These are phyloP conservation scores for Aspergillus quadricinctus DNA, from an alignment of 2,329 filamentous ascomycete genomes.

Conservation along the genomic window DNA sequence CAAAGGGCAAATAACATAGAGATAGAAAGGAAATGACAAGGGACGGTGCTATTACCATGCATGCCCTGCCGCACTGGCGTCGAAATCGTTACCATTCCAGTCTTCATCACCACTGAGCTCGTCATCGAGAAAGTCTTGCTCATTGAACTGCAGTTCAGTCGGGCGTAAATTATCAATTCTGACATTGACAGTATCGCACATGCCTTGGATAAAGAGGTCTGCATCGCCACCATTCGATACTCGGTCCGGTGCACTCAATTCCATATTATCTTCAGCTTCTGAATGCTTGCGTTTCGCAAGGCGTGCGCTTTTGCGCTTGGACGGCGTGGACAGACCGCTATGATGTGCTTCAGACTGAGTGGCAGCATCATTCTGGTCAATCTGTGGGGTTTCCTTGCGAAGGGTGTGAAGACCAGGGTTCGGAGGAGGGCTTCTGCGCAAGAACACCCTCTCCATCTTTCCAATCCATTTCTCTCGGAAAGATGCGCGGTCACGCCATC, in stretches of 20 bases:
- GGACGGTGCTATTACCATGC: conserved; percentile 15
- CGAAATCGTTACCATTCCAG: conserved; percentile 50
- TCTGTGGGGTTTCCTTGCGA: neutral
- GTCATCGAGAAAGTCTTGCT: conserved; percentile 57
- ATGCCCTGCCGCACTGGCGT: conserved; percentile 16
- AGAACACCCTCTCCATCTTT: conserved; percentile 55
- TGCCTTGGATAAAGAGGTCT: conserved; percentile 46
- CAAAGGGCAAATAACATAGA: neutral
- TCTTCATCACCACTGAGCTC: conserved; percentile 60
- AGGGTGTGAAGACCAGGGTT: conserved; percentile 26
- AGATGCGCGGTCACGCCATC: conserved; percentile 75
- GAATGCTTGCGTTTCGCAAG: conserved; percentile 28
- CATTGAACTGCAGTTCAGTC: conserved; percentile 54
- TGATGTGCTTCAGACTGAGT: conserved; percentile 11
- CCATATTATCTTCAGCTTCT: conserved; percentile 22
- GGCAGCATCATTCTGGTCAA: conserved; percentile 1
- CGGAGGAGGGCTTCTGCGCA: conserved; percentile 31
- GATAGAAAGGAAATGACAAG: neutral
- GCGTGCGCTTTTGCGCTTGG: conserved; percentile 39
- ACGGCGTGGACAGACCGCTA: conserved; percentile 16
- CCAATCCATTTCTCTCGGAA: conserved; percentile 74
- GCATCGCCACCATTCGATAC: conserved; percentile 7
- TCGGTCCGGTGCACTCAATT: conserved; percentile 4
- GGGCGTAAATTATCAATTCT: conserved; percentile 60
- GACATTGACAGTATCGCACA: conserved; percentile 56